Percentiles rank a stretch among this genome's conserved stretches.
phyloP scores from a whole-genome alignment of 345 rosid genomes.

The Eucalyptus urophylla region DNA sequence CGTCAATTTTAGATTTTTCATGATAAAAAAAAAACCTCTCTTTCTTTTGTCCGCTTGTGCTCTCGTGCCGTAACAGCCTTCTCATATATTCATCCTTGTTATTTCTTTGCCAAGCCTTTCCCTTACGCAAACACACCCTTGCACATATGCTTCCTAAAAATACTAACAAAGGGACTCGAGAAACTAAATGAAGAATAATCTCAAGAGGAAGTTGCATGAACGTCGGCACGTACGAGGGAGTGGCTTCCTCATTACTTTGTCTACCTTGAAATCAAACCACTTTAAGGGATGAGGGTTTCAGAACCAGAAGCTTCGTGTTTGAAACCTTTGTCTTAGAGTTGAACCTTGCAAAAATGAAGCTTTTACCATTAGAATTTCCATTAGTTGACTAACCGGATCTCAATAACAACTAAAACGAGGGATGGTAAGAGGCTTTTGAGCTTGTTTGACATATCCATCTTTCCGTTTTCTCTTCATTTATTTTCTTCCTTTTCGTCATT shows the following conservation, averaged over 20 bases:
- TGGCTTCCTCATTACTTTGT: background rate
- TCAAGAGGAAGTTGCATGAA: background rate
- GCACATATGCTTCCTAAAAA: too few relatives aligned
- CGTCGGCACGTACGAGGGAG: background rate
- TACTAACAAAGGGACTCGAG: background rate
- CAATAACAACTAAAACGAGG: background rate
- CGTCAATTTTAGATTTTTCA: too few relatives aligned
- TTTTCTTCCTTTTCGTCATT: background rate
- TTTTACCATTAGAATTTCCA: background rate
- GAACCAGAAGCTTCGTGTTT: background rate
- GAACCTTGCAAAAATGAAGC: background rate
- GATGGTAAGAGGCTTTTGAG: background rate
- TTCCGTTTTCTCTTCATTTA: background rate
- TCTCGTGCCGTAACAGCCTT: too few relatives aligned
- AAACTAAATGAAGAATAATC: background rate
- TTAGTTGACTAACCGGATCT: background rate
- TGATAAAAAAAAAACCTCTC: too few relatives aligned
- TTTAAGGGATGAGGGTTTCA: background rate
- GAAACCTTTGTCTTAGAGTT: background rate
- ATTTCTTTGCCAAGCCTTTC: too few relatives aligned
- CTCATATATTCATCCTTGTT: too few relatives aligned
- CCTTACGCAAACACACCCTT: too few relatives aligned
- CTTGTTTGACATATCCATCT: background rate
- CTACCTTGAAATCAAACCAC: background rate
- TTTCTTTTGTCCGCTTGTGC: too few relatives aligned